Conservation (phyloP, 495 filamentous ascomycete species). For the Penicillium lividum region DNA sequence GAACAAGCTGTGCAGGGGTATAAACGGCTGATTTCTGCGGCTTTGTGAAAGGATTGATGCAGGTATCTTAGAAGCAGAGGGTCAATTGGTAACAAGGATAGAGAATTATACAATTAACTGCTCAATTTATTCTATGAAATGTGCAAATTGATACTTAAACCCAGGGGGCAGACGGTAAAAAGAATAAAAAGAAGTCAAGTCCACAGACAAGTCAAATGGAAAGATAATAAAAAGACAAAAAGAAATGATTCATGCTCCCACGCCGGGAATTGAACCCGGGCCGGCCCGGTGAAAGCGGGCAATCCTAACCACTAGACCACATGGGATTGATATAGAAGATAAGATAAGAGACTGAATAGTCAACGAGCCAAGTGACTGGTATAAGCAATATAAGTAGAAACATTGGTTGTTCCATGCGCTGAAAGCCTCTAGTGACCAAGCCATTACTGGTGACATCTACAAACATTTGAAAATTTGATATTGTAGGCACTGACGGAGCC, state of each 20-base stretch:
- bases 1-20: constrained; percentile 65
- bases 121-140: too few species aligned
- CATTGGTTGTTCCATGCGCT: too few species aligned
- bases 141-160: too few species aligned
- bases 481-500: too few species aligned
- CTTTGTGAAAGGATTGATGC: background rate
- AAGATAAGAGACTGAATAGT: too few species aligned
- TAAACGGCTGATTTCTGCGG: constrained; percentile 50
- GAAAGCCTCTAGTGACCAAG: too few species aligned
- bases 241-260: background rate
- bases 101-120: background rate
- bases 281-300: background rate
- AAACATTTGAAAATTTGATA: background rate
- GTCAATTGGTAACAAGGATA: background rate
- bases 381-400: too few species aligned
- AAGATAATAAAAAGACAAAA: background rate
- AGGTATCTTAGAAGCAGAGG: too few species aligned
- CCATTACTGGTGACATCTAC: background rate
- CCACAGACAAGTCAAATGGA: too few species aligned
- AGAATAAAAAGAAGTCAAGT: too few species aligned
- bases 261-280: constrained; percentile 1
- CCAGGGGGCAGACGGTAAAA: too few species aligned
- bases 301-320: constrained; percentile 1
- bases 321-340: background rate
- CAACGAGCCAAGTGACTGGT: too few species aligned